Base-by-base conservation (phyloP, 192 early-diverging fungal species). In the Phycomyces blakesleeanus region DNA sequence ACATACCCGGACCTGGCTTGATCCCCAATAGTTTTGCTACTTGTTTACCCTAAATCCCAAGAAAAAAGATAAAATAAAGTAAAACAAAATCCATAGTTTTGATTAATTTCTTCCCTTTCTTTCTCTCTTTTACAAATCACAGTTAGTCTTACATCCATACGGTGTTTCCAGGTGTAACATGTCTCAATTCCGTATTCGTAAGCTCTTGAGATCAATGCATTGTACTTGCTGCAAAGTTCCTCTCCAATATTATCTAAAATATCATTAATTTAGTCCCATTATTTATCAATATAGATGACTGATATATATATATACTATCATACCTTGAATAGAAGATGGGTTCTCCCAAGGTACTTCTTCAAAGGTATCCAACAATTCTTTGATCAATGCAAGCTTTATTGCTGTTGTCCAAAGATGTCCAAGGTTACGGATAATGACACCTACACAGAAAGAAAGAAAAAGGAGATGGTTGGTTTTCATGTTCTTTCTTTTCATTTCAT, bases 1-100 rank as follows among this genome's bases (percentile, higher is more conserved):
- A 84, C 11, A 96, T 74, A 10, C 55, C 61, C 9, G 87, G 89
- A 8, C 96, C 93, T 6, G 91, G 89, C 59, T 77, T 82, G 47
- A 95, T 84, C 6, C 78, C 78, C 44, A 95, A 68, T 16, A 91
- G 27, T 22, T 62, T 57, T 3, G 82, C 72, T 0, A 89, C 76
- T 24, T 81, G 76, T 49, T 88, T 87, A 42, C 97, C 92, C 89
- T 91, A 24, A 7, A 34, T 2, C 29, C 29, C n/a, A n/a, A n/a
- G n/a, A 1, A n/a, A 50, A 29, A 42, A 41, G 57, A 41, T 40
- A 15, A 49, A 59, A 50, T 10, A 51, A 24, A 14, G 14, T 27
- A 20, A 41, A 5, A 20, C 9, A 25, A 1, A 51, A 20, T 22
- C 27, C 55, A n/a, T n/a, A n/a, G n/a, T n/a, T n/a, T n/a, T n/a